A percentile compares a stretch with the other conserved stretches of the same genome.
Evolutionary conservation across 176 grass and related monocot genomes (phyloP).

Genomic region (Melocanna baccifera): DNA sequence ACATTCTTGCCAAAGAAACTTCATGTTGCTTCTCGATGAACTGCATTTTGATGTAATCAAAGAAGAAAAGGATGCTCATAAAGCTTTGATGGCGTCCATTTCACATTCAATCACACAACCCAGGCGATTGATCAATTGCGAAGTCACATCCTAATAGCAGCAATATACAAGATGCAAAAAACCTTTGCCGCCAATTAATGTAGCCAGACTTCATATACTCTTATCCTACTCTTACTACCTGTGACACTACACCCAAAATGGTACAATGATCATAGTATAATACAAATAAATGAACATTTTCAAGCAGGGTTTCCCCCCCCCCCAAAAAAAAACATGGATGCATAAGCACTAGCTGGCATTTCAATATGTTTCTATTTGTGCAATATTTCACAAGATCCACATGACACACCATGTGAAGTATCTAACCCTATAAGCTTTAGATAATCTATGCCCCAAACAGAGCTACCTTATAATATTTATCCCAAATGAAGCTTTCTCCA

Average conservation of each 20-base stretch:
- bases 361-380: not conserved
- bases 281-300: not conserved
- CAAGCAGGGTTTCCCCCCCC: not conserved
- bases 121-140: too few relatives aligned
- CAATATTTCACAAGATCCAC: not conserved
- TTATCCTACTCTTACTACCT: not conserved
- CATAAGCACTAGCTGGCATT: not conserved
- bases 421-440: not conserved
- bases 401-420: not conserved
- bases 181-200: not conserved
- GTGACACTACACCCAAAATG: not conserved
- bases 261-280: not conserved
- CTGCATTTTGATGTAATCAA: constrained; percentile 39
- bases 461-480: not conserved
- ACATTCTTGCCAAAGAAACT: too few relatives aligned
- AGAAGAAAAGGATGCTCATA: constrained; percentile 22
- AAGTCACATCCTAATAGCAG: not conserved
- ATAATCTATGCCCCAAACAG: not conserved
- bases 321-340: not conserved
- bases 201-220: not conserved
- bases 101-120: too few relatives aligned
- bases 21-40: constrained; percentile 42
- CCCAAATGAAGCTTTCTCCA: not conserved
- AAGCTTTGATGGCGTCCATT: not conserved
- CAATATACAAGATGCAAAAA: not conserved